These are phyloP conservation scores for Globisporangium camurandrum DNA, from an alignment of 352 stramenopile genomes.

Conservation along the genomic window DNA sequence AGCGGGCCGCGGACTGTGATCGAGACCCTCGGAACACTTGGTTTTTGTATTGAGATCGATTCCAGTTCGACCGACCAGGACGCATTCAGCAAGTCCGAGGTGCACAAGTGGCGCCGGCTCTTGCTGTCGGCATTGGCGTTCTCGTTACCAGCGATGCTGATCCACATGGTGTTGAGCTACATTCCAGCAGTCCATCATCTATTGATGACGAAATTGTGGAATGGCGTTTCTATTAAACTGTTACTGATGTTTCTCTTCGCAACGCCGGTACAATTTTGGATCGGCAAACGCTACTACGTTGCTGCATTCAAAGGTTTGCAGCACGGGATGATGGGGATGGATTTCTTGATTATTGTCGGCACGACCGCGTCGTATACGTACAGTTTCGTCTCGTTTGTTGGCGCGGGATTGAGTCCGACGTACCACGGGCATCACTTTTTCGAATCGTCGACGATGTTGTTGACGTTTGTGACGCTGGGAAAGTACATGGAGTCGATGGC, in stretches of 20 bases:
- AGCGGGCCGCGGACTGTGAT: conserved; percentile 69
- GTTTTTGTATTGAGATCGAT: conserved; percentile 53
- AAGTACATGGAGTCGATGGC: conserved; percentile 88
- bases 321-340: conserved; percentile 87
- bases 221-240: conserved; percentile 69
- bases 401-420: conserved; percentile 40
- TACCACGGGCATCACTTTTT: conserved; percentile 85
- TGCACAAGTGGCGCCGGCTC: conserved; percentile 66
- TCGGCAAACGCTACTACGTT: conserved; percentile 75
- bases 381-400: conserved; percentile 73
- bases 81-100: conserved; percentile 58
- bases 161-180: conserved; percentile 85
- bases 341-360: conserved; percentile 80
- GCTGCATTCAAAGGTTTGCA: conserved; percentile 74
- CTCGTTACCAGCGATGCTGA: conserved; percentile 74
- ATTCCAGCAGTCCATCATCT: conserved; percentile 54
- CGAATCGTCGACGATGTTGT: conserved; percentile 77
- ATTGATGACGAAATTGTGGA: conserved; percentile 73
- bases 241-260: conserved; percentile 80
- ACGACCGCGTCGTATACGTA: conserved; percentile 85
- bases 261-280: conserved; percentile 80
- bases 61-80: conserved; percentile 51
- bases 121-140: conserved; percentile 75
- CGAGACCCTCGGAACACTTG: conserved; percentile 54
- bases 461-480: conserved; percentile 83